Conservation (phyloP, 2,329 filamentous ascomycete genomes). For the Colletotrichum sp. region DNA sequence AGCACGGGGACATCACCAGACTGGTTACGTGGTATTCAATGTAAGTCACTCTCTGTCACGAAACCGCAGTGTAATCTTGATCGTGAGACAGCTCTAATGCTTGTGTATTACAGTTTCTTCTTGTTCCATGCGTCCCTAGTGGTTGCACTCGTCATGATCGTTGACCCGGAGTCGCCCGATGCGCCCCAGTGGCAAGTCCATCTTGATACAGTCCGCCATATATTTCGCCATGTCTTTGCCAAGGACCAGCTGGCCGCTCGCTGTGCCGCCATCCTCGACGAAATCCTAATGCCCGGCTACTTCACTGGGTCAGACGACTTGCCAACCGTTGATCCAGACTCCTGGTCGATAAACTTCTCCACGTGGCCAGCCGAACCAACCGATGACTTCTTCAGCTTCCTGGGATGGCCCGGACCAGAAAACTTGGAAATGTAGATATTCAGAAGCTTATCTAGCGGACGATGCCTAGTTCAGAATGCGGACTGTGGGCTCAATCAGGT, state of each 20-base stretch:
- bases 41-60: conserved; percentile 19
- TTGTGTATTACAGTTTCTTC: conserved; percentile 25
- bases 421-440: background rate
- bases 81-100: background rate
- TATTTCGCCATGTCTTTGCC: conserved; percentile 26
- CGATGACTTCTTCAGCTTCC: conserved; percentile 24
- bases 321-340: conserved; percentile 22
- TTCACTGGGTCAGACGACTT: conserved; percentile 9
- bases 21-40: conserved; percentile 36
- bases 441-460: background rate
- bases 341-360: conserved; percentile 28
- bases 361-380: conserved; percentile 25
- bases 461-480: conserved; percentile 26
- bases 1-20: conserved; percentile 22
- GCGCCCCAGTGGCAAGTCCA: conserved; percentile 29
- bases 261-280: conserved; percentile 31
- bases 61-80: background rate
- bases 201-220: conserved; percentile 29
- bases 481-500: conserved; percentile 28
- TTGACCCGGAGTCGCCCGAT: conserved; percentile 28
- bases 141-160: conserved; percentile 30
- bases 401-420: conserved; percentile 25
- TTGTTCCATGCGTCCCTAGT: conserved; percentile 35
- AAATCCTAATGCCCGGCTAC: conserved; percentile 24
- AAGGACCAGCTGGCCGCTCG: conserved; percentile 29